Base-by-base conservation (phyloP, 2,329 filamentous ascomycete species). In the Apiospora marii region DNA sequence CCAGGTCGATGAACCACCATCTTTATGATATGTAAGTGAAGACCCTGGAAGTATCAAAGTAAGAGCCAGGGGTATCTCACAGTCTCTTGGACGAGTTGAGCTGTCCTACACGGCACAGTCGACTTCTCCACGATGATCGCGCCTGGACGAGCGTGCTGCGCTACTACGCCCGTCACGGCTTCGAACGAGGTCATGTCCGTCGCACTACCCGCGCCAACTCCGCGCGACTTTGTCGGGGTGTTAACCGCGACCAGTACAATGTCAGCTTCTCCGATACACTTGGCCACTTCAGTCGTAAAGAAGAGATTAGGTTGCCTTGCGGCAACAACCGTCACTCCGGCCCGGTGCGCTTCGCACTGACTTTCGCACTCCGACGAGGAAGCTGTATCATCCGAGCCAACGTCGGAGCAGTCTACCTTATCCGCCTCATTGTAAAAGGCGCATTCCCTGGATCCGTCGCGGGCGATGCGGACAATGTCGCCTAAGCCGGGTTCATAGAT, bases 101-200 rank as follows among this genome's bases (percentile, higher is more conserved):
- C 92, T 6, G 93, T 95, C 74, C 91, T 86, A 80, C 92, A 94
- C 3, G 93, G 93, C 37, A 95, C 93, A 0, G 93, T 96, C 72
- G 90, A 93, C 84, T 95, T 96, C 84, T 95, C 93, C 27, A 95
- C 93, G 69, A 96, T 90, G 71, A 95, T 93, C 71, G 92, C 90
- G 68, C 91, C 91, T 24, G 87, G 84, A 43, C 87, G 90, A 3
- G 93, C 92, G 74, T 91, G 85, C 75, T 89, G 85, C 13, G 92
- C 93, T 46, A 95, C 91, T 71, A 90, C 89, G 69, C 88, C 86
- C 1, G 90, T 90, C 7, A 92, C 93, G 24, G 89, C 89, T 80
- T 95, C 93, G 37, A 95, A 89, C 14, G 90, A 90, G 1, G 89
- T 90, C 84, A 95, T 89, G 77, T 95, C 92, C 22, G 92, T 92